Evolutionary conservation across 306 rosid genomes (phyloP).

Genomic region (Begonia fuchsioides): DNA sequence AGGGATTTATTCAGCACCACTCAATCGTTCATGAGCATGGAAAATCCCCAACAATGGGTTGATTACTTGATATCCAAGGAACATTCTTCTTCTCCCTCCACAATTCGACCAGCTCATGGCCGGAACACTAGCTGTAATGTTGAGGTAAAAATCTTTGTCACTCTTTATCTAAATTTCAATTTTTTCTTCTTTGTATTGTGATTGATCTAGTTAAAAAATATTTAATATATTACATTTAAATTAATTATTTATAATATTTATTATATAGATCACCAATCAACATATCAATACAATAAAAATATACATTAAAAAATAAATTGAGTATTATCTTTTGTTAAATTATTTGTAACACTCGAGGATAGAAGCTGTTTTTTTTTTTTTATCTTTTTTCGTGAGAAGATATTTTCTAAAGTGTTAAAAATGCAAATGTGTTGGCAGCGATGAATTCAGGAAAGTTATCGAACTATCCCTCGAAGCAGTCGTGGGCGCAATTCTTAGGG

Average conservation of each 20-base stretch:
- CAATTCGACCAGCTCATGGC: constrained; percentile 64
- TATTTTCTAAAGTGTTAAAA: no score
- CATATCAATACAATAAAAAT: no score
- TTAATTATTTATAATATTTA: no score
- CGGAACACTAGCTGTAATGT: constrained; percentile 57
- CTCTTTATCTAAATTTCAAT: constrained; percentile 43
- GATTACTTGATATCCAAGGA: constrained; percentile 68
- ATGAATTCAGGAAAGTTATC: constrained; percentile 48
- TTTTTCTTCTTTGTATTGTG: no score
- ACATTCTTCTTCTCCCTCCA: constrained; percentile 20
- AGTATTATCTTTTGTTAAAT: no score
- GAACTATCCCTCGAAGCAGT: constrained; percentile 44
- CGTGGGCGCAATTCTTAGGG: constrained; percentile 37
- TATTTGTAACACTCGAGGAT: no score
- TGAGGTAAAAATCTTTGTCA: constrained; percentile 67
- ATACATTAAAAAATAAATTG: no score
- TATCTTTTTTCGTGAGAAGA: no score
- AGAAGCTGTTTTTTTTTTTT: no score
- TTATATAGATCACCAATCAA: no score
- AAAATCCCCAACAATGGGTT: constrained; percentile 63
- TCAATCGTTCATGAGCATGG: constrained; percentile 47
- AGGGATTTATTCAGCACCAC: constrained; percentile 39
- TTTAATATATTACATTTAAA: no score
- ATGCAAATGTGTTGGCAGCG: constrained; percentile 24
- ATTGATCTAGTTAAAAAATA: no score